Evolutionary conservation across 1,284 basidiomycete species (phyloP).

Genomic region (Rhodotorula sp.): DNA sequence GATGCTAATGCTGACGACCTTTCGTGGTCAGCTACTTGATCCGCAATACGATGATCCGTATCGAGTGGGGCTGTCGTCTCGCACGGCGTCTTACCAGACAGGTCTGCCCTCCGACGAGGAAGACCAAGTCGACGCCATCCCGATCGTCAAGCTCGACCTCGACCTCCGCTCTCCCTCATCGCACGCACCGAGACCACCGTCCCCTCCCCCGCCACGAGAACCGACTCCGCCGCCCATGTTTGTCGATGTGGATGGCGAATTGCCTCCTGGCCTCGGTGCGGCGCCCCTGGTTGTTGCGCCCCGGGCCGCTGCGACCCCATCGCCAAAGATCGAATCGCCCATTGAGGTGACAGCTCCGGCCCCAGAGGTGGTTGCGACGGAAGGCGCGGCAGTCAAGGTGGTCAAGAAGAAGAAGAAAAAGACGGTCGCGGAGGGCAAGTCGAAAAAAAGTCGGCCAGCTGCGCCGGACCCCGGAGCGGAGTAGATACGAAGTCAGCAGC

Average conservation of each 20-base stretch:
- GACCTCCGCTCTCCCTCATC: conserved; percentile 54
- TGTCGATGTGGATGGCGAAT: conserved; percentile 77
- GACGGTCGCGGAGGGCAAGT: conserved; percentile 3
- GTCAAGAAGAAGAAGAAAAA: conserved; percentile 60
- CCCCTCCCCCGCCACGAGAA: conserved; percentile 35
- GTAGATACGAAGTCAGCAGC: not conserved
- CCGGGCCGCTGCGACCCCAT: not conserved
- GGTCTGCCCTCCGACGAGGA: conserved; percentile 5
- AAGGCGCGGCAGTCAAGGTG: conserved; percentile 56
- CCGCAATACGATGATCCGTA: conserved; percentile 52
- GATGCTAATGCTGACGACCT: not conserved
- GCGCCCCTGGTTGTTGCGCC: not conserved
- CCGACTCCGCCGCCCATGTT: conserved; percentile 53
- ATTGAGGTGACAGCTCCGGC: not conserved
- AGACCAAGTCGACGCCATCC: conserved; percentile 38
- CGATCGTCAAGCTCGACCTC: conserved; percentile 38
- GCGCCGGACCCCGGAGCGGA: not conserved
- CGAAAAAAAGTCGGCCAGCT: not conserved
- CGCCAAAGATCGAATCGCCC: not conserved
- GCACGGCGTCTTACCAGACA: conserved; percentile 48
- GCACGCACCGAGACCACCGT: conserved; percentile 9
- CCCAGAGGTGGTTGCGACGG: conserved; percentile 14
- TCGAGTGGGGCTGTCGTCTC: conserved; percentile 73
- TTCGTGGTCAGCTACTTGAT: conserved; percentile 46
- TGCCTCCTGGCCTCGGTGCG: conserved; percentile 65